Conservation (phyloP, 2,329 filamentous ascomycete genomes). For the Colletotrichum karsti region DNA sequence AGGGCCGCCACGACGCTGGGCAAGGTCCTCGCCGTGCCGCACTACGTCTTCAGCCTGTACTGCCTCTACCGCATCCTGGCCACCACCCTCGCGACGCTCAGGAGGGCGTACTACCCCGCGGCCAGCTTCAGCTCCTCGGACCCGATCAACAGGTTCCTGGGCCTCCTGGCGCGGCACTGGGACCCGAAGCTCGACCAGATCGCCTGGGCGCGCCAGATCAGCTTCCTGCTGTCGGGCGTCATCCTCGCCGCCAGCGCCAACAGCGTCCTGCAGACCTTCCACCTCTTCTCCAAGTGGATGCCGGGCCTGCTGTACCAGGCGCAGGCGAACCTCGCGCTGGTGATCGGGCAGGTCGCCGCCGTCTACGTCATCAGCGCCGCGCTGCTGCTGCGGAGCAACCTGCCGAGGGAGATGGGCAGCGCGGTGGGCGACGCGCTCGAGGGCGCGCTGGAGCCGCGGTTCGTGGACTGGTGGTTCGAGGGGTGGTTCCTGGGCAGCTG, state of each 20-base stretch:
- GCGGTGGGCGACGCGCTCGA: constrained; percentile 82
- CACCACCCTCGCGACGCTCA: constrained; percentile 73
- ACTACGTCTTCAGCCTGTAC: constrained; percentile 80
- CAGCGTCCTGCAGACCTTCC: constrained; percentile 85
- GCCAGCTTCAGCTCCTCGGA: constrained; percentile 73
- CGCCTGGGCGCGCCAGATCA: constrained; percentile 86
- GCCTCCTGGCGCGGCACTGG: constrained; percentile 83
- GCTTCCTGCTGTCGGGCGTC: constrained; percentile 82
- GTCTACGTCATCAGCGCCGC: constrained; percentile 88
- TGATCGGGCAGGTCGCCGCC: constrained; percentile 82
- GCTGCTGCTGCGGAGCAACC: constrained; percentile 78
- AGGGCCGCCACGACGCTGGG: constrained; percentile 75
- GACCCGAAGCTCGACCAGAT: constrained; percentile 83
- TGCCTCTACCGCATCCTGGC: constrained; percentile 85
- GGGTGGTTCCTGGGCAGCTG: constrained; percentile 82
- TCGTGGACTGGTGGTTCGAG: constrained; percentile 88
- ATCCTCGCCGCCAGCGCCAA: constrained; percentile 86
- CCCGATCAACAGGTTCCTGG: constrained; percentile 84
- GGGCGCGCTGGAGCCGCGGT: constrained; percentile 76
- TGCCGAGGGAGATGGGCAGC: constrained; percentile 79
- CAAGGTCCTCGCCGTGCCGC: constrained; percentile 66
- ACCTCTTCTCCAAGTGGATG: constrained; percentile 79
- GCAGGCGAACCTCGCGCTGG: constrained; percentile 80
- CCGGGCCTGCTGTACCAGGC: constrained; percentile 77
- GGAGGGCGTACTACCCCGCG: constrained; percentile 59